Base-by-base conservation (phyloP, 805 yeast genomes). In the Candida orba region DNA sequence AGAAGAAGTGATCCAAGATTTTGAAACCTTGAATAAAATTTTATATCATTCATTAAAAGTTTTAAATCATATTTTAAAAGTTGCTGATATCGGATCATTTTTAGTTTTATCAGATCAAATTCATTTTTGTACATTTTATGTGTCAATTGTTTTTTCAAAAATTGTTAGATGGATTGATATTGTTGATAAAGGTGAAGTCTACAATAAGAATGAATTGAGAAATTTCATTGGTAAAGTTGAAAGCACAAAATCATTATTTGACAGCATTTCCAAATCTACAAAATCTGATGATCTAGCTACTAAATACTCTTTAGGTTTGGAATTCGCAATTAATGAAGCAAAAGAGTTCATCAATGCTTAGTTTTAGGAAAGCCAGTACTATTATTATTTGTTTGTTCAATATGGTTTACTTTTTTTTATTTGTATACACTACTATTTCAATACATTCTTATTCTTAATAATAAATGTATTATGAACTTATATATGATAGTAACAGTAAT, bases 91-190 rank as follows among this genome's bases (percentile, higher is more conserved):
- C 53, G 68, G 76, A 4, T 79, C 78, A 53, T 83, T 83, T 62
- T 81, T 83, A 0, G 78, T 76, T 53, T 66, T 83, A n/a, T 78
- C 85, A 12, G 89, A 83, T 63, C 86, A 80, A 61, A 67, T 82
- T 36, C 86, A 78, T 55, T 69, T 79, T 18, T 54, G 55, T 40
- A 41, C 53, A 13, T 47, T 52, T 35, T 57, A 52, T 48, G 47
- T 47, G 17, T 42, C 55, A n/a, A 27, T 56, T 23, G 42, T 57
- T n/a, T 50, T 56, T 30, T 25, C 56, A 24, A 53, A 56, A 41
- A 37, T 55, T 14, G 47, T 56, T 32, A 43, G 44, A 25, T 54
- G 59, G 60, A 49, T 56, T 17, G 51, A 49, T 37, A 24, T 48
- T 23, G 48, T 49, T 40, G 52, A 53, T 46, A 40, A 47, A 10